These are phyloP conservation scores for Furcasterigmium sp. DNA, from an alignment of 2,329 filamentous ascomycete species.

Conservation along the genomic window DNA sequence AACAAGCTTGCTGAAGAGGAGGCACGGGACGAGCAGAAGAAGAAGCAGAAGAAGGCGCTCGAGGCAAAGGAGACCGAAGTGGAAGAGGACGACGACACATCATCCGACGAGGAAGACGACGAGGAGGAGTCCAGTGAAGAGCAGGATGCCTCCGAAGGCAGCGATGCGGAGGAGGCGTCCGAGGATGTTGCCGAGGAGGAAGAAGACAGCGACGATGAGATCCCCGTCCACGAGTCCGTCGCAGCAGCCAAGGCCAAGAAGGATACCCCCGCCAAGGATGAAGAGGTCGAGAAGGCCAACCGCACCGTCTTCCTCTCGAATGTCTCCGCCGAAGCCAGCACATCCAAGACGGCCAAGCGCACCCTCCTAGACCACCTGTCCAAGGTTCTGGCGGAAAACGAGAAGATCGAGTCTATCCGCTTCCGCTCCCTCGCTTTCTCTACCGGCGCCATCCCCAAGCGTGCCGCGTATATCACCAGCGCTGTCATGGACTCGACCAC, in stretches of 20 bases:
- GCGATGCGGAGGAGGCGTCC: slow-evolving; percentile 5
- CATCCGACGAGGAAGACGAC: slow-evolving; percentile 20
- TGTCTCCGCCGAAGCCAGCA: slow-evolving; percentile 77
- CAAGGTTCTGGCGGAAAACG: slow-evolving; percentile 62
- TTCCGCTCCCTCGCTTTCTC: slow-evolving; percentile 92
- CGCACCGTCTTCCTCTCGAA: slow-evolving; percentile 93
- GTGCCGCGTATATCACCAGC: slow-evolving; percentile 89
- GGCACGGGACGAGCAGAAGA: slow-evolving; percentile 46
- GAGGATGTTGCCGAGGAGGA: slow-evolving; percentile 30
- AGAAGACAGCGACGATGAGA: slow-evolving; percentile 33
- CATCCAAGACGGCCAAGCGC: slow-evolving; percentile 76
- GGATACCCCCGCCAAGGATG: slow-evolving; percentile 31
- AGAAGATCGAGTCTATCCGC: slow-evolving; percentile 83
- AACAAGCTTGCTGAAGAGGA: slow-evolving; percentile 57
- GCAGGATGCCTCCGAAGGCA: slow-evolving; percentile 42
- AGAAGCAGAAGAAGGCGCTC: slow-evolving; percentile 21
- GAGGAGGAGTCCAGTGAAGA: slow-evolving; percentile 23
- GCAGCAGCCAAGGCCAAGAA: slow-evolving; percentile 46
- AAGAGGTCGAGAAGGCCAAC: slow-evolving; percentile 76
- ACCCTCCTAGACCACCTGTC: slow-evolving; percentile 69
- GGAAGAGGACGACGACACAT: slow-evolving; percentile 18
- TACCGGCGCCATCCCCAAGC: slow-evolving; percentile 73
- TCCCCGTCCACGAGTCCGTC: slow-evolving; percentile 50
- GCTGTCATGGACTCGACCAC: slow-evolving; percentile 88
- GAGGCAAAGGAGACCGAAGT: slow-evolving; percentile 27